Base-by-base conservation (phyloP, 2,329 filamentous ascomycete genomes). In the Xenoacremonium recifei region DNA sequence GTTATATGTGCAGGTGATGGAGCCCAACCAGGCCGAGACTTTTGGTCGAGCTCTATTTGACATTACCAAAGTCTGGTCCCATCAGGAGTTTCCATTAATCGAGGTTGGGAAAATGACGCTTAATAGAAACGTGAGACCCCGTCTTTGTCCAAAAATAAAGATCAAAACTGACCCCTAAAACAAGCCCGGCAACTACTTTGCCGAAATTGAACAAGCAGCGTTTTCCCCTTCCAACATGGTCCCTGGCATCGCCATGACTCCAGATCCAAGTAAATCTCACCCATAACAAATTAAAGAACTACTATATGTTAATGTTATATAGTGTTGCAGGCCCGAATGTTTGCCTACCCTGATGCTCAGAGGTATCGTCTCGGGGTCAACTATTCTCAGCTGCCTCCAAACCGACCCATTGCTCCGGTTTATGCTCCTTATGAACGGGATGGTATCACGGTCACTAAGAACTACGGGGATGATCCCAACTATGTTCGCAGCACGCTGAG, bases 41-140 rank as follows among this genome's bases (percentile, higher is more conserved):
- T n/a, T n/a, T n/a, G n/a, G n/a, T n/a, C n/a, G n/a, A n/a, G n/a
- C n/a, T n/a, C n/a, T n/a, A n/a, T 84, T 88, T 47, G 84, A 87
- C 56, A 66, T 85, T 48, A 87, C 84, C 37, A 84, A 86, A 64
- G 74, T 83, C 53, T 86, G 82, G 82, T 82, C 82, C 3, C 78
- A 85, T 45, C 67, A 63, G 17, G 73, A 83, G 35, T 78, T 82
- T 20, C 83, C 84, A 2, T 68, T 84, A 11, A 71, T 78, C 15
- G 75, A 70, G 34, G 71, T 87, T 40, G 83, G 82, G 36, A 74
- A 75, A 45, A 64, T 87, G 44, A 84, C 77, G 1, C 72, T 87
- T 18, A 84, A 85, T 65, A 71, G 73, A 60, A 87, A 86, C 58
- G 68, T 74, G 2, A 21, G 47, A 15, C 9, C 3, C 1, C 5